These are phyloP conservation scores for Dactylorhiza incarnata DNA, from an alignment of 106 monocot genomes.

Conservation along the genomic window DNA sequence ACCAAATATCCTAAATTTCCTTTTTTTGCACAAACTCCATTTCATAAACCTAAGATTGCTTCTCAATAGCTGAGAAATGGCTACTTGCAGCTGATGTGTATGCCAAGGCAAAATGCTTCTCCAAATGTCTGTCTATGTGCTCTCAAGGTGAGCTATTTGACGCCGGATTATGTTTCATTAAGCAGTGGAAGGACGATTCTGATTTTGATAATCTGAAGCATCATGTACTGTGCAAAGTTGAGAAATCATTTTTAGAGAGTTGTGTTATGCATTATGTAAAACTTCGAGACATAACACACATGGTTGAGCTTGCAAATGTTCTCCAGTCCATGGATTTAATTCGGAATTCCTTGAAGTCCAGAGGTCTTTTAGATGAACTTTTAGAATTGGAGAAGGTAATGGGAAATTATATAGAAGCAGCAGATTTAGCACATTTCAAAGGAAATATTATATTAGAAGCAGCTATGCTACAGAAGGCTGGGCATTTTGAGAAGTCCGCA, in stretches of 20 bases:
- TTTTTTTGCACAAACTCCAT: no score
- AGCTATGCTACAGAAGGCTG: slow-evolving; percentile 37
- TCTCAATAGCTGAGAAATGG: slow-evolving; percentile 26
- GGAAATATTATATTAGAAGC: slow-evolving; percentile 36
- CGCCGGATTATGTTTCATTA: slow-evolving; percentile 21
- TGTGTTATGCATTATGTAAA: slow-evolving; percentile 25
- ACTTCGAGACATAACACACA: slow-evolving; percentile 14
- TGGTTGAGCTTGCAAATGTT: slow-evolving; percentile 36
- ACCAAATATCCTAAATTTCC: no score
- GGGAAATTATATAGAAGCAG: slow-evolving; percentile 37
- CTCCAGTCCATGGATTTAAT: slow-evolving; percentile 32
- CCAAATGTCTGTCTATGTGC: slow-evolving; percentile 45
- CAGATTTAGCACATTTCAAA: slow-evolving; percentile 23
- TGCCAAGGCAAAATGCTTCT: slow-evolving; percentile 25
- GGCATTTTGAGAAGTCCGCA: slow-evolving; percentile 18
- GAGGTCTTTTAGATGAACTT: slow-evolving; percentile 34
- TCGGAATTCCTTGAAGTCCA: slow-evolving; percentile 24
- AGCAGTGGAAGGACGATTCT: slow-evolving; percentile 12
- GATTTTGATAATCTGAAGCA: no score
- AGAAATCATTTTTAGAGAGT: slow-evolving; percentile 17
- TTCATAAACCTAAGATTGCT: slow-evolving; percentile 21
- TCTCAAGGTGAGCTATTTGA: slow-evolving; percentile 31
- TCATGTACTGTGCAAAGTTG: neutral
- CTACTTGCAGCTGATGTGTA: slow-evolving; percentile 37
- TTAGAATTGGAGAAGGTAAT: slow-evolving; percentile 26